Conservation (phyloP, 352 stramenopile species). For the Phytophthora kernoviae region DNA sequence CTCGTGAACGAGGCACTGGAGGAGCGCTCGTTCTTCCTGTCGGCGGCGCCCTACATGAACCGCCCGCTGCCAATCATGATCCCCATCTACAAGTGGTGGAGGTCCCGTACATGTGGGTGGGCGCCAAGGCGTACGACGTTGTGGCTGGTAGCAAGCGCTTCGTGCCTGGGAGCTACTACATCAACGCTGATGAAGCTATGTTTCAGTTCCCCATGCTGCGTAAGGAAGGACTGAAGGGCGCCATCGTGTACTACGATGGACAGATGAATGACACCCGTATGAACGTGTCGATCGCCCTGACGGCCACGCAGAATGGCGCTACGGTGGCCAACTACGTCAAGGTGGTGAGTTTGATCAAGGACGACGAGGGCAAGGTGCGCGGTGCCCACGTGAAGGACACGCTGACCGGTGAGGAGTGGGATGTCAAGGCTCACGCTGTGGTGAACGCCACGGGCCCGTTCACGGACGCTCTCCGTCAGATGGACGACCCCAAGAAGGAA, state of each 20-base stretch:
- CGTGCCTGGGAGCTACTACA: conserved; percentile 91
- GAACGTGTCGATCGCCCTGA: conserved; percentile 94
- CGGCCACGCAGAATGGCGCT: conserved; percentile 93
- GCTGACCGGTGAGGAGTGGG: conserved; percentile 89
- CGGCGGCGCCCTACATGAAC: conserved; percentile 95
- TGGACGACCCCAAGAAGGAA: conserved; percentile 91
- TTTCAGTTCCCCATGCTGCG: conserved; percentile 96
- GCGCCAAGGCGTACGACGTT: conserved; percentile 93
- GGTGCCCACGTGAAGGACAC: conserved; percentile 91
- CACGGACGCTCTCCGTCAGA: conserved; percentile 88
- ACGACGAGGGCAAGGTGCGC: conserved; percentile 81
- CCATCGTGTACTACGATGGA: conserved; percentile 91
- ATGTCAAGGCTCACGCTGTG: conserved; percentile 89
- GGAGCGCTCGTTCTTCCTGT: conserved; percentile 93
- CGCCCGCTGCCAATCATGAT: conserved; percentile 95
- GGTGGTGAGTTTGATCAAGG: conserved; percentile 86
- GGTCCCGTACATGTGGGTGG: conserved; percentile 94
- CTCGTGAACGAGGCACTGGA: conserved; percentile 94
- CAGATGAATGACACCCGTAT: conserved; percentile 97
- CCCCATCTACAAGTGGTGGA: conserved; percentile 96
- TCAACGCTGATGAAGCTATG: conserved; percentile 90
- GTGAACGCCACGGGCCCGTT: conserved; percentile 97
- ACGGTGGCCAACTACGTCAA: conserved; percentile 93
- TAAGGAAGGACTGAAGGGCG: conserved; percentile 91
- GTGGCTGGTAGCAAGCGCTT: conserved; percentile 89